These are phyloP conservation scores for Lactifluus volemus DNA, from an alignment of 768 basidiomycete species.

Conservation along the genomic window DNA sequence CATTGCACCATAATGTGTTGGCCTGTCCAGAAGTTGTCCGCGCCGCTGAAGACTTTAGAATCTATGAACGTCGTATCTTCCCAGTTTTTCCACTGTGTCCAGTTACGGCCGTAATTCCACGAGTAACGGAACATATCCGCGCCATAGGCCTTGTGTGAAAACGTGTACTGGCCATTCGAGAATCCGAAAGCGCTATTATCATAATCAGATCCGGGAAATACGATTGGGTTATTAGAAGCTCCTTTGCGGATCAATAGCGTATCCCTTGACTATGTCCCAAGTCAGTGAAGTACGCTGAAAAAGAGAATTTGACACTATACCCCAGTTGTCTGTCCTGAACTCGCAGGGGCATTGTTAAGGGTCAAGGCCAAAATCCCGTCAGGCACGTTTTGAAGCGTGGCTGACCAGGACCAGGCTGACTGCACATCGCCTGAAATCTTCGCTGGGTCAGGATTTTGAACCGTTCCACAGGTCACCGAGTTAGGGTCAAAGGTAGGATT, in stretches of 20 bases:
- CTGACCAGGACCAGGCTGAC: slow-evolving; percentile 67
- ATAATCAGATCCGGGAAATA: slow-evolving; percentile 82
- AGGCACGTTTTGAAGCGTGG: slow-evolving; percentile 62
- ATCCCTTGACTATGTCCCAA: slow-evolving; percentile 46
- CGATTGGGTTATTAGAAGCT: slow-evolving; percentile 60
- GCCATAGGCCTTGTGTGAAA: slow-evolving; percentile 76
- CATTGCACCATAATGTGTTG: slow-evolving; percentile 87
- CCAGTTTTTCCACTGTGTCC: slow-evolving; percentile 76
- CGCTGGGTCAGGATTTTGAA: slow-evolving; percentile 42
- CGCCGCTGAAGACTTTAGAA: slow-evolving; percentile 40
- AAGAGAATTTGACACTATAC: slow-evolving; percentile 32
- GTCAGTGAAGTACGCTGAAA: neutral
- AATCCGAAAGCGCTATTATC: slow-evolving; percentile 49
- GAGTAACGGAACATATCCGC: slow-evolving; percentile 86
- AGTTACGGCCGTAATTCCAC: slow-evolving; percentile 76
- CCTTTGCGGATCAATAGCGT: slow-evolving; percentile 81
- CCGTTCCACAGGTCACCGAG: slow-evolving; percentile 36
- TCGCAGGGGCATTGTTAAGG: slow-evolving; percentile 46
- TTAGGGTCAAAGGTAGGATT: slow-evolving; percentile 43
- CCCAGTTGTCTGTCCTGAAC: slow-evolving; percentile 39
- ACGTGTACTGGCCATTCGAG: slow-evolving; percentile 57
- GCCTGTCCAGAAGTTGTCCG: slow-evolving; percentile 63
- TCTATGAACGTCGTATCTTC: slow-evolving; percentile 64
- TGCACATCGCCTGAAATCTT: slow-evolving; percentile 44
- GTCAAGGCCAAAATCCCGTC: slow-evolving; percentile 78